Evolutionary conservation across 106 monocot species (phyloP).

Genomic region (Triglochin maritima): DNA sequence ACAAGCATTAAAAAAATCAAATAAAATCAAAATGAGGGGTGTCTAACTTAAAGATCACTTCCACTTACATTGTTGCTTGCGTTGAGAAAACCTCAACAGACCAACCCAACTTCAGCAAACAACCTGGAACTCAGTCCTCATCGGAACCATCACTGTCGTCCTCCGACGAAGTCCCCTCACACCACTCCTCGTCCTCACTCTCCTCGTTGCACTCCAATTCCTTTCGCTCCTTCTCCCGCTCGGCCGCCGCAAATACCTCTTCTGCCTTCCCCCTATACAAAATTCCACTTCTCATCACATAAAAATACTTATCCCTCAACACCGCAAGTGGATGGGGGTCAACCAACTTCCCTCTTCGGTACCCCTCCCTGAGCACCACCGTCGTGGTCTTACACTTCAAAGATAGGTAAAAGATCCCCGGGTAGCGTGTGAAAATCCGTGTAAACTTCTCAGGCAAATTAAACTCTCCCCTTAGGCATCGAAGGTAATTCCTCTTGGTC

Average conservation of each 20-base stretch:
- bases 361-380: conserved; percentile 75
- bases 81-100: too few relatives aligned
- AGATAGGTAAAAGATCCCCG: conserved; percentile 89
- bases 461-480: conserved; percentile 68
- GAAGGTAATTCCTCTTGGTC: conserved; percentile 75
- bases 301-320: conserved; percentile 67
- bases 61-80: too few relatives aligned
- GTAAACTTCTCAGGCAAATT: conserved; percentile 73
- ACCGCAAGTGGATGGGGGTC: conserved; percentile 48
- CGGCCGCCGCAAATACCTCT: conserved; percentile 15
- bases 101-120: too few relatives aligned
- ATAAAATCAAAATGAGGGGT: too few relatives aligned
- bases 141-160: conserved; percentile 4
- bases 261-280: conserved; percentile 60
- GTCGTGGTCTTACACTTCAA: conserved; percentile 98
- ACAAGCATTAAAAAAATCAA: too few relatives aligned
- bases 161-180: conserved; percentile 38
- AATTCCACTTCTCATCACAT: conserved; percentile 85
- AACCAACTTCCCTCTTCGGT: conserved; percentile 74
- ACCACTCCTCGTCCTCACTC: conserved; percentile 30
- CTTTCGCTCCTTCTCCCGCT: conserved; percentile 3
- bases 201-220: conserved; percentile 7
- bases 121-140: not conserved
- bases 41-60: too few relatives aligned
- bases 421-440: conserved; percentile 79